Conservation (phyloP, 768 basidiomycete genomes). For the Mycena indigotica region DNA sequence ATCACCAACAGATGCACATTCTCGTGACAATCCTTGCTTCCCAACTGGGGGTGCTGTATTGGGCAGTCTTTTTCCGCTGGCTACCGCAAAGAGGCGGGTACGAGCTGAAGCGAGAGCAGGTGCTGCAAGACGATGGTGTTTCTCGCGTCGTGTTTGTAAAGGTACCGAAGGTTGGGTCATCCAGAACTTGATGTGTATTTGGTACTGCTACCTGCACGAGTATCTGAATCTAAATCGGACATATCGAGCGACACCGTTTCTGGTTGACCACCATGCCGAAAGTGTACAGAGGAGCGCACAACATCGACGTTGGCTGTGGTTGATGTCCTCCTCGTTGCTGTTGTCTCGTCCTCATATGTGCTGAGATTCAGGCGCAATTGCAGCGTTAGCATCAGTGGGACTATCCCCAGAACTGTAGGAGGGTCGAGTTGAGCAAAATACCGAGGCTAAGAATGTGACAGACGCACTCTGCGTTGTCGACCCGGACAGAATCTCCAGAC, state of each 20-base stretch:
- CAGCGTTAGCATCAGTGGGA: not conserved
- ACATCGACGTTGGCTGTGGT: not conserved
- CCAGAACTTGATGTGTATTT: too few relatives aligned
- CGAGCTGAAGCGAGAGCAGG: slow-evolving; percentile 31
- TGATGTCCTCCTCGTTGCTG: not conserved
- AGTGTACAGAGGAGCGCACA: too few relatives aligned
- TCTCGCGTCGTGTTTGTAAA: slow-evolving; percentile 24
- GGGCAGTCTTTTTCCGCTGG: slow-evolving; percentile 35
- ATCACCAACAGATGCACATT: slow-evolving; percentile 33
- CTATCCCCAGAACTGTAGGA: not conserved
- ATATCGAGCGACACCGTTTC: too few relatives aligned
- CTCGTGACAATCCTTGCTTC: slow-evolving; percentile 43
- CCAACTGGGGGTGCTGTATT: slow-evolving; percentile 40
- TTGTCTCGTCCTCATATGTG: not conserved
- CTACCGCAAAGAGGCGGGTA: slow-evolving; percentile 35
- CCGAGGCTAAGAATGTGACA: not conserved
- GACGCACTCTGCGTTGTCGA: not conserved
- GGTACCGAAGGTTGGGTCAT: slow-evolving; percentile 8
- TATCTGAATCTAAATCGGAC: too few relatives aligned
- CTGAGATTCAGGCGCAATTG: not conserved
- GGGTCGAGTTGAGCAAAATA: not conserved
- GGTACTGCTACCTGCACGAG: too few relatives aligned
- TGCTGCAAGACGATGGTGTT: slow-evolving; percentile 37
- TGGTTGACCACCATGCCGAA: too few relatives aligned
- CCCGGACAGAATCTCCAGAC: not conserved